A percentile compares a stretch with the other conserved stretches of the same genome.
Conservation (phyloP, 2,329 filamentous ascomycete genomes). For the Clonostachys rhizophaga region DNA sequence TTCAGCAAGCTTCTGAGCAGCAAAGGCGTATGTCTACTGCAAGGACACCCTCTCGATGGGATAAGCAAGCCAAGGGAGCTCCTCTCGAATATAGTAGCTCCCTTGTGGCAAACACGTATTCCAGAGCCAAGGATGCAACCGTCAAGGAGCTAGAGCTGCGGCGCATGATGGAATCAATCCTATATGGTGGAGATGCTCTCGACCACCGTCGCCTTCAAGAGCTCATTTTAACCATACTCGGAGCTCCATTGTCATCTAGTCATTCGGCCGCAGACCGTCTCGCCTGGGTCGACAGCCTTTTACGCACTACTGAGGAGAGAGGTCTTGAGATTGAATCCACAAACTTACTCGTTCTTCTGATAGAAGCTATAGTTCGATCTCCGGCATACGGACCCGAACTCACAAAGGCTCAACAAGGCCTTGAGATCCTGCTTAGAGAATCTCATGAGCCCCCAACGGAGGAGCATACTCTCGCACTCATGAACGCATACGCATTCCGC, state of each 20-base stretch:
- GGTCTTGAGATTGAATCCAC: constrained; percentile 33
- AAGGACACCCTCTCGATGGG: not conserved
- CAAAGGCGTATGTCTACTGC: constrained; percentile 10
- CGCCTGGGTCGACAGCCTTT: constrained; percentile 33
- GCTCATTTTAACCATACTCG: constrained; percentile 32
- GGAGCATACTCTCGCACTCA: constrained; percentile 32
- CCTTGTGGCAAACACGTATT: not conserved
- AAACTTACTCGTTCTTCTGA: constrained; percentile 43
- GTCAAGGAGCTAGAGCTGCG: too few relatives aligned
- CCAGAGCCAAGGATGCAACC: not conserved
- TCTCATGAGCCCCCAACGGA: constrained; percentile 27
- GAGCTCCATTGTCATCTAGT: constrained; percentile 8
- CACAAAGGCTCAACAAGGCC: constrained; percentile 31
- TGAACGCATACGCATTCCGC: constrained; percentile 39
- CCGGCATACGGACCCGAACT: constrained; percentile 23
- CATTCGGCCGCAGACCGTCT: constrained; percentile 20
- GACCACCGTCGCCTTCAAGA: constrained; percentile 23
- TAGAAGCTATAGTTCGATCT: constrained; percentile 30
- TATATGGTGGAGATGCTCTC: constrained; percentile 26
- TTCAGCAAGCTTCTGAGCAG: constrained; percentile 25
- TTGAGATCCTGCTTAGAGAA: constrained; percentile 38
- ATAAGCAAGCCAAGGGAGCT: constrained; percentile 4
- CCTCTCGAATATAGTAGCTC: too few relatives aligned
- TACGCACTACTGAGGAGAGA: constrained; percentile 39
- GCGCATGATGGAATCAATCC: constrained; percentile 25